A percentile compares a stretch with the other conserved stretches of the same genome.
Conservation (phyloP, 352 stramenopile genomes). For the Phytopythium delawarense region DNA sequence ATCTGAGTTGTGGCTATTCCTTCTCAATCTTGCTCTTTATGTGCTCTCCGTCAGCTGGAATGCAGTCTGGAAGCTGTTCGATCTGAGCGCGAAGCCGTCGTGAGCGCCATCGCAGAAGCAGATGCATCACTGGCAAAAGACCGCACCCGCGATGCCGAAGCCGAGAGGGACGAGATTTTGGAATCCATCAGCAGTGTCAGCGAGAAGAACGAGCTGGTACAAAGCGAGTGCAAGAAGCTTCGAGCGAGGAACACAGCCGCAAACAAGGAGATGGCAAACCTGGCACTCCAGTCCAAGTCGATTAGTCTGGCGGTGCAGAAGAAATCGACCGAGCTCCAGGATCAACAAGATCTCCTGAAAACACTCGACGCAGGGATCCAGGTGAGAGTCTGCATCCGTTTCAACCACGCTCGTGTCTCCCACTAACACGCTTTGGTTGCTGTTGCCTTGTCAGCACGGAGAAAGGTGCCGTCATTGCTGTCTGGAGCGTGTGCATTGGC, state of each 20-base stretch:
- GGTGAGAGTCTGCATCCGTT: neutral
- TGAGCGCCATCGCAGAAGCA: neutral
- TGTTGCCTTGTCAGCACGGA: neutral
- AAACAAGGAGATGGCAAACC: neutral
- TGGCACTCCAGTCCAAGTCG: neutral
- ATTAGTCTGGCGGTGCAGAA: neutral
- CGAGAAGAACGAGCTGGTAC: slow-evolving; percentile 2
- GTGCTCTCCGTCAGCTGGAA: neutral
- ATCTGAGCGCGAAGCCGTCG: neutral
- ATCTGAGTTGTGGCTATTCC: too few species aligned
- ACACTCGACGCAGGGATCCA: slow-evolving; percentile 1
- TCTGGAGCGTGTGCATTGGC: too few species aligned
- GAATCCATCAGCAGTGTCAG: slow-evolving; percentile 5
- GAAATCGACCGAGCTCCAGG: neutral
- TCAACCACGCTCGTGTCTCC: neutral
- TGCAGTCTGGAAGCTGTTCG: neutral
- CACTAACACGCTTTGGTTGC: neutral
- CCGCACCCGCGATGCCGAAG: neutral
- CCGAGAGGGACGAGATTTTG: slow-evolving; percentile 1
- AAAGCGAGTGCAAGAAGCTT: slow-evolving; percentile 5
- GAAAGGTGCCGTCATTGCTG: neutral
- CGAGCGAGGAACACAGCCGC: neutral
- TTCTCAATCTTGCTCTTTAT: neutral
- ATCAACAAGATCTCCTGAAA: neutral
- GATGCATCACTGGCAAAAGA: neutral